Evolutionary conservation across 345 rosid species (phyloP), one percentile per base, ranked within the genome.

Genomic region (thale cress (Arabidopsis thaliana)): DNA sequence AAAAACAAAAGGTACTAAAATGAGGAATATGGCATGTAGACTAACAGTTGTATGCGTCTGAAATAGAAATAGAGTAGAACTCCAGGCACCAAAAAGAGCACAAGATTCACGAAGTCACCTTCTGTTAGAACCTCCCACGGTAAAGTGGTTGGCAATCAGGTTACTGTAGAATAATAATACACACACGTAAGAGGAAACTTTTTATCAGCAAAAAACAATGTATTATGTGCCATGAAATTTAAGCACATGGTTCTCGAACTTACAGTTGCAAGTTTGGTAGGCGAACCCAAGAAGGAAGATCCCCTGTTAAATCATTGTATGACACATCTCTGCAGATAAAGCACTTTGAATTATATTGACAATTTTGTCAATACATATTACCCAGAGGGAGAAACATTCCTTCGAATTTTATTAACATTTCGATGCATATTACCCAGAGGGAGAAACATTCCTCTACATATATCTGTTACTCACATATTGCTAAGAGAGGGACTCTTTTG

Each of bases 281-380:
- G 70, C 30, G 78, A 72, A 88, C 69, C 98, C 96, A 90, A 25
- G 93, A 75, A 74, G 97, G 97, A 73, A 90, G 72, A 78, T 48
- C 82, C 20, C 94, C 94, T 1, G 65, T 48, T 79, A 90, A 79
- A 72, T 82, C 81, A 76, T 93, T 93, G 79, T 90, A 89, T 1
- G 96, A 88, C 30, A 87, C 83, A 83, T 93, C 98, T 84, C 98
- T 90, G 88, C 61, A 72, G 36, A 66, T 50, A 49, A 53, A 59
- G 41, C 55, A 22, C 30, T 33, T 51, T n/a, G 20, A 40, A 4
- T 38, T 48, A 16, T 6, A 13, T 67, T 41, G 59, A 34, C 30
- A 51, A 23, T 28, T 37, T 22, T 22, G 20, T 49, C 30, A 55
- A 65, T 49, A 57, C 20, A 64, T 30, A 59, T 53, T 49, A 46